Conservation (phyloP, 768 basidiomycete species). For the Hypholoma sublateritium region DNA sequence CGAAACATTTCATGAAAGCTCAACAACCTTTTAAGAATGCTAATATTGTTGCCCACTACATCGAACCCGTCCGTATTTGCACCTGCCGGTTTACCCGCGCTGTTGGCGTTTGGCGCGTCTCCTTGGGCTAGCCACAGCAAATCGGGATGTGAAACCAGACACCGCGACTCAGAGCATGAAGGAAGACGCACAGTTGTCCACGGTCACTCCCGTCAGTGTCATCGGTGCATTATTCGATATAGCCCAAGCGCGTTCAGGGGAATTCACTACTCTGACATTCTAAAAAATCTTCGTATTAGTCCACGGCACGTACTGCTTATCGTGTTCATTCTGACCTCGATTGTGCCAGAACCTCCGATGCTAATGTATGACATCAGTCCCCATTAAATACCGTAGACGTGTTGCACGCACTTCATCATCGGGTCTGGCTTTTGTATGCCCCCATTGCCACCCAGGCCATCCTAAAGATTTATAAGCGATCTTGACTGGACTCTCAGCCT, state of each 20-base stretch:
- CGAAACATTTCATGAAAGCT: neutral
- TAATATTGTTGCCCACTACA: constrained; percentile 32
- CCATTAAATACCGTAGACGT: neutral
- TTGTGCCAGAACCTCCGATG: constrained; percentile 2
- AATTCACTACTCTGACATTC: constrained; percentile 42
- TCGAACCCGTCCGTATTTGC: constrained; percentile 57
- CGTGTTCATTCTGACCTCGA: neutral
- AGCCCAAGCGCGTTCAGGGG: constrained; percentile 37
- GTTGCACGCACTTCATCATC: constrained; percentile 40
- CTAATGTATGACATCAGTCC: neutral
- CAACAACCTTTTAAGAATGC: constrained; percentile 40
- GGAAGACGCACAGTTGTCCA: constrained; percentile 54
- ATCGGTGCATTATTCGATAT: constrained; percentile 39
- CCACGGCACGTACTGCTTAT: no score
- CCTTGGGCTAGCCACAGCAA: constrained; percentile 42
- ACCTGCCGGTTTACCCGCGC: constrained; percentile 38
- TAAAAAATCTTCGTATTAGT: constrained; percentile 18
- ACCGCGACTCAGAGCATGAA: neutral
- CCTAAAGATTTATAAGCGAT: constrained; percentile 23
- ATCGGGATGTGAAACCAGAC: neutral
- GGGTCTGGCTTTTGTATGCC: constrained; percentile 41
- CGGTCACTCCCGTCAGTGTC: constrained; percentile 42
- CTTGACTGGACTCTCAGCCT: neutral
- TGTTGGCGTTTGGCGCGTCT: constrained; percentile 49
- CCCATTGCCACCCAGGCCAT: constrained; percentile 37